Evolutionary conservation across 257 asterid species (phyloP).

Genomic region (Verbascum thapsus): DNA sequence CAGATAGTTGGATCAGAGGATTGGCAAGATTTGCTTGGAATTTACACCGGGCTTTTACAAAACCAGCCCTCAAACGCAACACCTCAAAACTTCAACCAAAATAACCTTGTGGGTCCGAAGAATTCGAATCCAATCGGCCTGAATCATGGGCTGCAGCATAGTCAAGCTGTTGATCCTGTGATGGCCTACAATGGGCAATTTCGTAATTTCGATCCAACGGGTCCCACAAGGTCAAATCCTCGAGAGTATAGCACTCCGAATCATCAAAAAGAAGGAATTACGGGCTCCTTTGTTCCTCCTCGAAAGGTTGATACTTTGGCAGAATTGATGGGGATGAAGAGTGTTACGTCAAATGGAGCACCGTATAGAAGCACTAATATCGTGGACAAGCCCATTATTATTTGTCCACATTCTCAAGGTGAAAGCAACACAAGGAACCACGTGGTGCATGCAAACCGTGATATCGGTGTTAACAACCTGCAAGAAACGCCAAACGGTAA

Average conservation of each 20-base stretch:
- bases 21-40: slow-evolving; percentile 46
- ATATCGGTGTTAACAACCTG: slow-evolving; percentile 38
- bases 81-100: slow-evolving; percentile 29
- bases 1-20: slow-evolving; percentile 26
- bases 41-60: slow-evolving; percentile 40
- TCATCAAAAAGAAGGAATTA: slow-evolving; percentile 35
- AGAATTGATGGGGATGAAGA: slow-evolving; percentile 41
- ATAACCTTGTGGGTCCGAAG: slow-evolving; percentile 11
- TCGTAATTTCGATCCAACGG: slow-evolving; percentile 20
- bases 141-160: slow-evolving; percentile 21
- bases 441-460: slow-evolving; percentile 28
- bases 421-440: slow-evolving; percentile 34
- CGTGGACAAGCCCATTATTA: slow-evolving; percentile 14
- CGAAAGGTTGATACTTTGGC: slow-evolving; percentile 41
- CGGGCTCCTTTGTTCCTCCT: slow-evolving; percentile 30
- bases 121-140: slow-evolving; percentile 14
- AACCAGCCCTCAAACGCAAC: slow-evolving; percentile 15
- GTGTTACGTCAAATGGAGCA: slow-evolving; percentile 30
- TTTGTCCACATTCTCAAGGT: slow-evolving; percentile 40
- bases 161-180: slow-evolving; percentile 27
- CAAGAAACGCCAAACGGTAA: slow-evolving; percentile 48
- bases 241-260: slow-evolving; percentile 27
- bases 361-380: slow-evolving; percentile 22
- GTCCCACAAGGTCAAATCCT: slow-evolving; percentile 6
- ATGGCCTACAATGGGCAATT: slow-evolving; percentile 23